Evolutionary conservation across 257 asterid genomes (phyloP).

Genomic region (Solanum etuberosum): DNA sequence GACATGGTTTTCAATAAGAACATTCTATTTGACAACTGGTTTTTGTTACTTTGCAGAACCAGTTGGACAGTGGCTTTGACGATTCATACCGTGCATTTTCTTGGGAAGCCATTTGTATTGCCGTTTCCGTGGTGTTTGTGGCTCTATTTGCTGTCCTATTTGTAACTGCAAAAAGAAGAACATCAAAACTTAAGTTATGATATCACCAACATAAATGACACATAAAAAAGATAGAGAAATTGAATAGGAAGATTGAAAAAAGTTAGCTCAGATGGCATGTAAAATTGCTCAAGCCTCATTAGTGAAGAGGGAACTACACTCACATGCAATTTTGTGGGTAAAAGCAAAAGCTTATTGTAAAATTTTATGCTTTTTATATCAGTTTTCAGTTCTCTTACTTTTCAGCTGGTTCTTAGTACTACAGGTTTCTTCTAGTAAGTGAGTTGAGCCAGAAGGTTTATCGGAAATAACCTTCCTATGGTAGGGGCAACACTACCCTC

Average conservation of each 20-base stretch:
- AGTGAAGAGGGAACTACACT: neutral
- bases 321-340: neutral
- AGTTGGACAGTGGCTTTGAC: conserved; percentile 3
- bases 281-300: neutral
- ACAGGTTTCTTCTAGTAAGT: neutral
- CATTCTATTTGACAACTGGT: neutral
- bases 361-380: neutral
- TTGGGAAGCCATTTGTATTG: conserved; percentile 31
- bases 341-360: neutral
- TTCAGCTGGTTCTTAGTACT: neutral
- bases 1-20: neutral
- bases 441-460: neutral
- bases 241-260: neutral
- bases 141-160: conserved; percentile 30
- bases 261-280: neutral
- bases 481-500: neutral
- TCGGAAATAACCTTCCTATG: neutral
- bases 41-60: neutral
- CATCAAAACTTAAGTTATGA: conserved; percentile 51
- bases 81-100: conserved; percentile 16
- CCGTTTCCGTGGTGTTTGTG: conserved; percentile 23
- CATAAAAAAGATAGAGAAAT: neutral
- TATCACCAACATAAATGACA: neutral
- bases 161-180: conserved; percentile 59
- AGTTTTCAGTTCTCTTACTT: neutral